phyloP scores from a whole-genome alignment of 805 yeast genomes.

The Saccharomycodes ludwigii region DNA sequence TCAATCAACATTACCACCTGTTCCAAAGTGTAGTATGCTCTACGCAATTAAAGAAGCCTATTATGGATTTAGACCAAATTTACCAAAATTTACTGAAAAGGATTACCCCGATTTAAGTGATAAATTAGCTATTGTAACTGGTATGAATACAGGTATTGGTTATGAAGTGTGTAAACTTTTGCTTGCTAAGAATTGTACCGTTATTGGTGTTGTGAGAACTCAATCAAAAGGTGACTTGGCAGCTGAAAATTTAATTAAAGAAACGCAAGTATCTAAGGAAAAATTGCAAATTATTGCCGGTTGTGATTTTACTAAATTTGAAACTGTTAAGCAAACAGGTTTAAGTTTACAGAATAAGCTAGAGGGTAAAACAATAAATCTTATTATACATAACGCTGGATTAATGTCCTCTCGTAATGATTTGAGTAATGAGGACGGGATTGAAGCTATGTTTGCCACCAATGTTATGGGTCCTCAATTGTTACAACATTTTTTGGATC shows the following conservation, averaged over 20 bases:
- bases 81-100: conserved; percentile 20
- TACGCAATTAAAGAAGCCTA: conserved; percentile 10
- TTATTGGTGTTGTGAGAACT: conserved; percentile 23
- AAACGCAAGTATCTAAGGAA: conserved; percentile 17
- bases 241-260: conserved; percentile 16
- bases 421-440: conserved; percentile 22
- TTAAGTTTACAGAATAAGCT: conserved; percentile 10
- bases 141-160: conserved; percentile 29
- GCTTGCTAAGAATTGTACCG: conserved; percentile 24
- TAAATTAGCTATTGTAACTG: conserved; percentile 29
- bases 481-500: conserved; percentile 26
- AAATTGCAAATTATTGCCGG: conserved; percentile 15
- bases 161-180: conserved; percentile 15
- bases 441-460: conserved; percentile 26
- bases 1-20: conserved; percentile 8
- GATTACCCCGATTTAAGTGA: conserved; percentile 27
- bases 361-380: conserved; percentile 15
- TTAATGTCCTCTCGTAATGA: conserved; percentile 21
- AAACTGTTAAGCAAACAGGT: conserved; percentile 22
- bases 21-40: conserved; percentile 12
- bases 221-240: conserved; percentile 23
- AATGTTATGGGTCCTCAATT: conserved; percentile 28
- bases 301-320: conserved; percentile 29
- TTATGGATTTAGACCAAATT: conserved; percentile 16
- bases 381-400: conserved; percentile 28